These are phyloP conservation scores for Gilbertella persicaria DNA, from an alignment of 371 early-diverging fungal genomes.

Conservation along the genomic window DNA sequence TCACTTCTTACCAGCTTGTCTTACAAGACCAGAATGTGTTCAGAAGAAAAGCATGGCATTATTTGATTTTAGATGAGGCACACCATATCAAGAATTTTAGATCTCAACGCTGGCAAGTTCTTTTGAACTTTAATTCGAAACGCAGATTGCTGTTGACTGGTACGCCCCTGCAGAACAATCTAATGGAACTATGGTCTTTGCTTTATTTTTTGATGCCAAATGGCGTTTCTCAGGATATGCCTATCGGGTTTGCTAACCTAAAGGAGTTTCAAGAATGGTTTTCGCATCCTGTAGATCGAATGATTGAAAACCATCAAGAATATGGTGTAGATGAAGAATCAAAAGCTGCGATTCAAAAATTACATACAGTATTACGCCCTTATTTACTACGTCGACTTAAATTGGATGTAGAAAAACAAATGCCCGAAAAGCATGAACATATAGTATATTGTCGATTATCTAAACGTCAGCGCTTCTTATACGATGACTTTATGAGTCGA, in stretches of 20 bases:
- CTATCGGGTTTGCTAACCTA: slow-evolving; percentile 78
- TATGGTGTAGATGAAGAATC: slow-evolving; percentile 57
- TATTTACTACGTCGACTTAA: slow-evolving; percentile 89
- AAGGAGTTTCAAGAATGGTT: slow-evolving; percentile 92
- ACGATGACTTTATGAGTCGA: slow-evolving; percentile 87
- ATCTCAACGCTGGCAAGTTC: slow-evolving; percentile 91
- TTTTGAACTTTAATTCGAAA: slow-evolving; percentile 80
- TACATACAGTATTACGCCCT: slow-evolving; percentile 83
- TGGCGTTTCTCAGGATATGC: slow-evolving; percentile 61
- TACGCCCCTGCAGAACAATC: slow-evolving; percentile 95
- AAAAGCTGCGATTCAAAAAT: slow-evolving; percentile 61
- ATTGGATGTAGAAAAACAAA: slow-evolving; percentile 83
- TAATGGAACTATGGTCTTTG: slow-evolving; percentile 94
- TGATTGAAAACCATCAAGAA: slow-evolving; percentile 63
- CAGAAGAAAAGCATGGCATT: slow-evolving; percentile 82
- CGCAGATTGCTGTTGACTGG: slow-evolving; percentile 89
- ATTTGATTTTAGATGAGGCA: slow-evolving; percentile 93
- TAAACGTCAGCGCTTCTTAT: slow-evolving; percentile 82
- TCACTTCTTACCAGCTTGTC: slow-evolving; percentile 87
- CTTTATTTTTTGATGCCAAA: slow-evolving; percentile 93
- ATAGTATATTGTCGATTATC: slow-evolving; percentile 78
- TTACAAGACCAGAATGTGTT: slow-evolving; percentile 80
- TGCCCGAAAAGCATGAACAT: slow-evolving; percentile 84
- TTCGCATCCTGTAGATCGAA: slow-evolving; percentile 77
- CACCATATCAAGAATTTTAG: slow-evolving; percentile 96